A percentile compares a stretch with the other conserved stretches of the same genome.
Conservation (phyloP, 495 filamentous ascomycete species). For the Tuber calosporum region DNA sequence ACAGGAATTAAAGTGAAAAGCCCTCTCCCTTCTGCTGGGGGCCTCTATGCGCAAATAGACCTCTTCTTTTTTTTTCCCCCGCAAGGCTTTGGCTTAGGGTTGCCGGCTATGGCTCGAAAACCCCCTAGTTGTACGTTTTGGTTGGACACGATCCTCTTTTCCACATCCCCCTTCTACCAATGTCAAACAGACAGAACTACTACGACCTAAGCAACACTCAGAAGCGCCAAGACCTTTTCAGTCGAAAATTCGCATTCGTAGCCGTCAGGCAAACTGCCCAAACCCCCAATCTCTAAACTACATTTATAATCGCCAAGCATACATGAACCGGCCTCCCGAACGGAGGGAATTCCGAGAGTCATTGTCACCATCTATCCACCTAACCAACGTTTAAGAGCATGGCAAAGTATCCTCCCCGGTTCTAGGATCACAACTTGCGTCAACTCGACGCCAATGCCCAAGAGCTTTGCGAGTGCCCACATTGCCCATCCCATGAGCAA, state of each 20-base stretch:
- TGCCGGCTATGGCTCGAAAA: neutral
- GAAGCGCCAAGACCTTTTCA: neutral
- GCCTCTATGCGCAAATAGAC: neutral
- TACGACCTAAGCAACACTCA: neutral
- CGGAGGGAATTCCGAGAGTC: neutral
- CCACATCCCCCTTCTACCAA: neutral
- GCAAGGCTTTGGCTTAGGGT: neutral
- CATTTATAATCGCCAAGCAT: neutral
- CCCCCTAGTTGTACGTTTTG: neutral
- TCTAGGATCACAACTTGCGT: slow-evolving; percentile 22
- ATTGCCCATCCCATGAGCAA: slow-evolving; percentile 27
- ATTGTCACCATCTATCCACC: neutral
- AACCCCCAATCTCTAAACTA: neutral
- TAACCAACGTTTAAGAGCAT: slow-evolving; percentile 7
- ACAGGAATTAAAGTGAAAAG: neutral
- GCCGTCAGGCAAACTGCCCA: neutral
- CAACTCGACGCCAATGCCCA: slow-evolving; percentile 16
- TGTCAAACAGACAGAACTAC: neutral
- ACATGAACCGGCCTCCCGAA: neutral
- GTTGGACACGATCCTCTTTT: neutral
- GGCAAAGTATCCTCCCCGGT: slow-evolving; percentile 15
- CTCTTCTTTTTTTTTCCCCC: neutral
- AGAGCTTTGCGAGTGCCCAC: slow-evolving; percentile 21
- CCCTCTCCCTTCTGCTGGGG: neutral
- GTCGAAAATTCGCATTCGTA: neutral